These are phyloP conservation scores for Kwoniella heveanensis DNA, from an alignment of 768 basidiomycete genomes.

Conservation along the genomic window DNA sequence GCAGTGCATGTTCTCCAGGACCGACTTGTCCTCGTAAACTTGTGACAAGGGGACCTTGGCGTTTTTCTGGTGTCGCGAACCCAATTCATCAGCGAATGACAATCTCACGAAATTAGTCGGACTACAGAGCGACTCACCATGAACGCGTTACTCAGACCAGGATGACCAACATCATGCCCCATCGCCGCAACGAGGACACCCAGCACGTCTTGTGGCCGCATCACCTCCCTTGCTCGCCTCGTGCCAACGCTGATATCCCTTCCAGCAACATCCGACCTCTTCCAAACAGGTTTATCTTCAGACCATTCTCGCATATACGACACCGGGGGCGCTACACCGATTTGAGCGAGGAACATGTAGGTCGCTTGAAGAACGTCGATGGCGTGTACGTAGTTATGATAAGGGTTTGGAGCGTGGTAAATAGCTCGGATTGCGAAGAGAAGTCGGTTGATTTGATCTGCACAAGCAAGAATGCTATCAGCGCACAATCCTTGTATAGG, in stretches of 20 bases:
- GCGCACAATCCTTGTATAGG: slow-evolving; percentile 55
- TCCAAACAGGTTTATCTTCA: slow-evolving; percentile 54
- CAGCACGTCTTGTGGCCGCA: slow-evolving; percentile 72
- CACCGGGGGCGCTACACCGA: slow-evolving; percentile 78
- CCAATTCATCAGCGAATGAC: background rate
- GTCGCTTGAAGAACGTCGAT: slow-evolving; percentile 93
- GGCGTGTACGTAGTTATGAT: slow-evolving; percentile 98
- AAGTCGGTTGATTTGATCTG: slow-evolving; percentile 75
- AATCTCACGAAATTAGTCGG: background rate
- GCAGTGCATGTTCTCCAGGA: slow-evolving; percentile 87
- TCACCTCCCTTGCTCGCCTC: slow-evolving; percentile 50
- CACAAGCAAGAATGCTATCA: slow-evolving; percentile 1
- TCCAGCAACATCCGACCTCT: slow-evolving; percentile 27
- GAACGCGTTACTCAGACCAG: slow-evolving; percentile 88
- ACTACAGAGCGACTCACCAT: slow-evolving; percentile 67
- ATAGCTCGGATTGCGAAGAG: slow-evolving; percentile 85
- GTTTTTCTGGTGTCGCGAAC: slow-evolving; percentile 69
- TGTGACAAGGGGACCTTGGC: slow-evolving; percentile 84
- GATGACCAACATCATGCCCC: slow-evolving; percentile 97
- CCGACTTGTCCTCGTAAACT: slow-evolving; percentile 84
- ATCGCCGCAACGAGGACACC: slow-evolving; percentile 86
- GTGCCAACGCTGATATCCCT: slow-evolving; percentile 32
- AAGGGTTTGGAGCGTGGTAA: slow-evolving; percentile 87
- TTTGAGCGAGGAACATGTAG: slow-evolving; percentile 77
- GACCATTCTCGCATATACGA: slow-evolving; percentile 63